phyloP scores from a whole-genome alignment of 1,284 basidiomycete genomes.

The Malassezia arunalokei region DNA sequence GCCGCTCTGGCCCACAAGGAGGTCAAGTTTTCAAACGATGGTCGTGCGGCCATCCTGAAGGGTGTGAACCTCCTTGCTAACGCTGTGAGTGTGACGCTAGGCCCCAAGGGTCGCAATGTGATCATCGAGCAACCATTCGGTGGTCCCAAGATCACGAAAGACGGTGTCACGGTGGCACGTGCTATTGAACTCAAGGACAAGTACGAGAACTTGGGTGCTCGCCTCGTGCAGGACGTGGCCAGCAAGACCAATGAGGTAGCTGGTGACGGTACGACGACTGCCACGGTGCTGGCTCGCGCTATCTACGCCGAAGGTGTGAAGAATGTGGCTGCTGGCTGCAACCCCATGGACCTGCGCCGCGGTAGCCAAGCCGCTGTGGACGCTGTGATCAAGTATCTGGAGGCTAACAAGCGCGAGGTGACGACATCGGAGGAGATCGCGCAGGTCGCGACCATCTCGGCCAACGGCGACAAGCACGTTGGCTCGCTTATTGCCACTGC shows the following conservation, averaged over 20 bases:
- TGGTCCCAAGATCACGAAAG: slow-evolving; percentile 95
- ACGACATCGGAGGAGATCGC: slow-evolving; percentile 96
- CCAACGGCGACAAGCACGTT: slow-evolving; percentile 87
- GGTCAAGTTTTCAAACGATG: slow-evolving; percentile 92
- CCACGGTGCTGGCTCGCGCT: slow-evolving; percentile 87
- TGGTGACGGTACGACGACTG: slow-evolving; percentile 95
- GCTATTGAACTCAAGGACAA: slow-evolving; percentile 83
- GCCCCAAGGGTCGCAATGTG: slow-evolving; percentile 96
- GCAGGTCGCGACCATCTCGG: slow-evolving; percentile 94
- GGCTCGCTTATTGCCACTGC: slow-evolving; percentile 95
- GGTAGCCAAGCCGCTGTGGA: slow-evolving; percentile 93
- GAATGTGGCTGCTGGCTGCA: slow-evolving; percentile 97
- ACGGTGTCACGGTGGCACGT: slow-evolving; percentile 97
- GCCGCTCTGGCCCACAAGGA: slow-evolving; percentile 58
- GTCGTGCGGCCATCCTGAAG: slow-evolving; percentile 79
- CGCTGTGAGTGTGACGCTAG: slow-evolving; percentile 70
- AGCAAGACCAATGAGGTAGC: slow-evolving; percentile 94
- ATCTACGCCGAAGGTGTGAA: slow-evolving; percentile 98
- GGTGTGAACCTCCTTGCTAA: slow-evolving; percentile 85
- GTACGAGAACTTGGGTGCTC: slow-evolving; percentile 96
- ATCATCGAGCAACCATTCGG: slow-evolving; percentile 98
- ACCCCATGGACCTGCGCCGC: slow-evolving; percentile 96
- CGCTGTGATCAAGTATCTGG: slow-evolving; percentile 81
- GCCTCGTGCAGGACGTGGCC: slow-evolving; percentile 90
- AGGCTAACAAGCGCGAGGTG: slow-evolving; percentile 79